Evolutionary conservation across 306 rosid genomes (phyloP), one percentile per base, ranked within the genome.

Genomic region (Prunus mira): DNA sequence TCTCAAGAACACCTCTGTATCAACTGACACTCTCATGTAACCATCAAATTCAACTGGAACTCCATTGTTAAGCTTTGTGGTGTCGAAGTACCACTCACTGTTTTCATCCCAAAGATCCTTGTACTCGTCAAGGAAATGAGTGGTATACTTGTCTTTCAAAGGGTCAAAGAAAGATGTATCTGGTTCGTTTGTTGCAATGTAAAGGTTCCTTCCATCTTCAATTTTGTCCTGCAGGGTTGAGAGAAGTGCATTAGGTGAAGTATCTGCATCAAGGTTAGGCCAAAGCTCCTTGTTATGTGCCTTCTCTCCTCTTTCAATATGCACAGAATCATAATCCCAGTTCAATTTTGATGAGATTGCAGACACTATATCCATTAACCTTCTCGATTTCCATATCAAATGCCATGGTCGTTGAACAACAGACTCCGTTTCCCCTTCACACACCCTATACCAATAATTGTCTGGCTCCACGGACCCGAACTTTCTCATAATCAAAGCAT

Each of bases 391-490:
- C 99, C 99, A 96, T 67, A 96, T 27, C 86, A 89, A 84, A 89
- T 91, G 88, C 99, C 98, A 96, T 8, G 99, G 98, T 82, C 99
- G 89, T 78, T 88, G 96, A 78, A 93, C 82, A 22, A 88, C 81
- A 0, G 98, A 91, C 82, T 96, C 98, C 2, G 97, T 89, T 85
- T 96, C 98, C 76, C 99, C 97, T 82, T 96, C 99, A 72, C 99
- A 96, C 55, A 93, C 99, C 69, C 99, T 87, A 61, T 91, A 96
- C 98, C 99, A 88, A 73, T 93, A 93, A 72, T 96, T 96, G 85
- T 96, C 98, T 0, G 98, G 98, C 87, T 96, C 99, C 11, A 90
- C 96, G 3, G 90, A 76, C 51, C 94, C 94, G 54, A 96, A 96
- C 88, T 96, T 96, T 63, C 99, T 88, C 94, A 93, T 82, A 72